Evolutionary conservation across 345 rosid genomes (phyloP), one percentile per base, ranked within the genome.

Genomic region (Crucihimalaya himalaica): DNA sequence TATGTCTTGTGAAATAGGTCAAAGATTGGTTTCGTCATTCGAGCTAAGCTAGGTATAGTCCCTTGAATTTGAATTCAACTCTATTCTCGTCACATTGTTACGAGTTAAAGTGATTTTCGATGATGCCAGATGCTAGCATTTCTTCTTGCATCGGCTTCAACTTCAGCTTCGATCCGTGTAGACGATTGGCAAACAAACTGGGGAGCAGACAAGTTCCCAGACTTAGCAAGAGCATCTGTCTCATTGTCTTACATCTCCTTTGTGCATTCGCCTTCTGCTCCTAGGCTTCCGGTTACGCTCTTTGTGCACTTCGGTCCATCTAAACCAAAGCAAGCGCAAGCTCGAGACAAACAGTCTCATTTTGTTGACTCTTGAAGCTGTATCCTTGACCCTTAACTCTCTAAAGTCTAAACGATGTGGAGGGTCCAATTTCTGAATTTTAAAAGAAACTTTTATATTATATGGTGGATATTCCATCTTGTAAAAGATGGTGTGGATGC

Each of bases 181-280:
- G 97, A 89, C 28, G 92, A 93, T 67, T 91, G 97, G 97, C 83
- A 83, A 79, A 83, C 82, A 21, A 88, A 93, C 40, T 89, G 97
- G 96, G 97, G 97, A 6, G 71, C 75, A 54, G 98, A 89, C 68
- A 82, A 84, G 81, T 93, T 93, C 84, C 94, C 94, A 1, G 70
- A 79, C 57, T 86, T 93, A 86, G 98, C 97, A 50, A 88, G 69
- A 69, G 93, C 85, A 19, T 84, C 98, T 4, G 87, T 86, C 56
- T 78, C 82, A 11, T 55, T 91, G 68, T 87, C 97, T 42, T 83
- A 83, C 72, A 75, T 86, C 12, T 87, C 96, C 8, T 89, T 89
- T 75, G 64, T 84, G 80, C 92, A 31, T 85, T 93, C n/a, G 94
- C 90, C 23, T 77, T 84, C 1, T 79, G 91, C 83, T 91, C 96